Evolutionary conservation across 2,329 filamentous ascomycete species (phyloP), one percentile per base, ranked within the genome.

Genomic region (Lachnellula arida): DNA sequence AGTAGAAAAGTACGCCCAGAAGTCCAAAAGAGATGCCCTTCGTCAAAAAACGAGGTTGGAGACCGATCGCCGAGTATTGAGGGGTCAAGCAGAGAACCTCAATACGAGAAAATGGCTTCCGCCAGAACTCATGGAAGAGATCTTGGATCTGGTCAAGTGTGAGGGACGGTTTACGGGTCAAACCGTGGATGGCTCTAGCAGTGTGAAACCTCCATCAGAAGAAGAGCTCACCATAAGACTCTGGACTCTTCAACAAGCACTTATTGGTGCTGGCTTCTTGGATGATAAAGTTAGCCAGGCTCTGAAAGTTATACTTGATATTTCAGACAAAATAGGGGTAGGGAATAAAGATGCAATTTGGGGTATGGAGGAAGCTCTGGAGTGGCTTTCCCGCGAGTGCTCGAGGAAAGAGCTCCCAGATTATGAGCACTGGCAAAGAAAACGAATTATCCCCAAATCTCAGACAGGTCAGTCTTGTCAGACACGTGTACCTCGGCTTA

Each of bases 361-460:
- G 89, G 91, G 92, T 9, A 75, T 97, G 37, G 87, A 95, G 59
- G 92, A 96, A 72, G 85, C 89, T 25, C 71, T 99, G 19, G 90
- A 97, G 65, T 96, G 91, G 90, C 79, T 97, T 53, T 89, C 91
- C n/a, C 77, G 89, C 61, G 83, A 94, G 68, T 89, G 87, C 64
- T 74, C 79, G 14, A 74, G 78, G 60, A 81, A 85, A 1, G 86
- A 92, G 64, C 77, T 93, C 37, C 88, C 88, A 5, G 79, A 84
- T 47, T 95, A 94, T 69, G 84, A 88, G 19, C 78, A 76, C 55
- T 74, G 70, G 51, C 62, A 67, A 44, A 59, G 66, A 25, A 69
- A 65, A 54, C 49, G 46, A 25, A 51, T 43, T 11, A 39, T 65
- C 19, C 51, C 62, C 22, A 70, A 67, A 47, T 65, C 65, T 50